phyloP scores from a whole-genome alignment of 2,329 filamentous ascomycete genomes.

The Aspergillus ochraceus region DNA sequence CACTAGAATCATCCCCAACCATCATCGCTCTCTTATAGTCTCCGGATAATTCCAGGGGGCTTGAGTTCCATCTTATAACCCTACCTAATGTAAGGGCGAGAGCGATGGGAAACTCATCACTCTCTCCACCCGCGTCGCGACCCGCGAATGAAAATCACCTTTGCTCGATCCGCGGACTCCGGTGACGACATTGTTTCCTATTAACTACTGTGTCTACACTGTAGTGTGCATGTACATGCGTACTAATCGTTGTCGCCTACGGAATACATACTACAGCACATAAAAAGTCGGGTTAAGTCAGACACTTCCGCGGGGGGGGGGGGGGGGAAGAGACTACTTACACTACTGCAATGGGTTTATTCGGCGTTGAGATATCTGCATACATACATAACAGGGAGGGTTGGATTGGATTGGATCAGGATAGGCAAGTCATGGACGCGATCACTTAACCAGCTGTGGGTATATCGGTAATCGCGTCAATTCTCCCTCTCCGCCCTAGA shows the following conservation, averaged over 20 bases:
- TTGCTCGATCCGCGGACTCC: not conserved
- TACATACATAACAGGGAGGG: no score
- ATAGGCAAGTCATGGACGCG: not conserved
- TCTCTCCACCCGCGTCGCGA: not conserved
- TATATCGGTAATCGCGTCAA: not conserved
- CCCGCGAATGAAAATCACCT: not conserved
- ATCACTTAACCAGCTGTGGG: no score
- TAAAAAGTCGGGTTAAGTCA: not conserved
- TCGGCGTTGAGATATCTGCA: not conserved
- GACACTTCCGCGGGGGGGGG: not conserved
- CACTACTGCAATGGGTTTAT: not conserved
- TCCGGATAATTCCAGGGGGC: no score
- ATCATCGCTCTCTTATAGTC: no score
- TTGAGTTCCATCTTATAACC: not conserved
- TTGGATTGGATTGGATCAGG: not conserved
- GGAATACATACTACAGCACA: not conserved
- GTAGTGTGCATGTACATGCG: no score
- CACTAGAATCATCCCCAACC: no score
- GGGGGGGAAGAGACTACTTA: no score
- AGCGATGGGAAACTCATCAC: not conserved
- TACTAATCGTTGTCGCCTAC: no score
- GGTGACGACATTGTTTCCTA: not conserved
- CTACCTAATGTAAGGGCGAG: not conserved
- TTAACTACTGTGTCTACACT: not conserved
- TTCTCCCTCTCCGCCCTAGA: not conserved